Base-by-base conservation (phyloP, 345 rosid genomes). In the Gossypium thurberi region DNA sequence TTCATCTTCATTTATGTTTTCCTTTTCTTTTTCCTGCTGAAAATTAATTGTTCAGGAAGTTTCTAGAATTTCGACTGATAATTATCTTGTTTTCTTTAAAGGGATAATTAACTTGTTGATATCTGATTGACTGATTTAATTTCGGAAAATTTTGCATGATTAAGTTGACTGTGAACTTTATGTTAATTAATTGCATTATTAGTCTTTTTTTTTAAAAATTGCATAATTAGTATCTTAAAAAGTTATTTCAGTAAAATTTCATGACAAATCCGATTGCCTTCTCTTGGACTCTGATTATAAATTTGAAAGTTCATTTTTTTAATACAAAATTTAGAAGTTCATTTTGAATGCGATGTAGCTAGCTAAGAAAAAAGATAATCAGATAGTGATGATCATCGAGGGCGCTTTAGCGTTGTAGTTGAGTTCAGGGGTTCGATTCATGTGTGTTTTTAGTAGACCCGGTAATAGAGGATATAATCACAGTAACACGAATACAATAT, bases 11-110 rank as follows among this genome's bases (percentile, higher is more conserved):
- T 70, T 26, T 25, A 18, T 23, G 55, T 15, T 56, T 15, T 33
- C 10, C 1, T 18, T 20, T 37, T 21, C 1, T 18, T 20, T 37
- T 37, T 14, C 10, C 46, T 33, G 76, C 52, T 52, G 33, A 33
- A 59, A 10, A 8, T 50, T 10, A 53, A 51, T 51, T 26, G 50
- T 63, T 73, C 23, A 44, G 6, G 75, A 72, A 59, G 56, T 72
- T 48, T 6, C 40, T 18, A 1, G 33, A 72, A 26, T 28, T 60
- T 72, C 51, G 12, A 11, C 26, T 40, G 52, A 66, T 21, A 21
- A 44, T 33, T 33, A 33, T 33, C 7, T 33, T 33, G 7, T 33
- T 33, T 33, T 33, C 37, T 33, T 33, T 33, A 33, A 33, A 33
- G 40, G 40, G 21, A 60, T 25, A 25, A 20, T 47, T 43, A 18